Evolutionary conservation across 257 asterid species (phyloP), one percentile per base, ranked within the genome.

Genomic region (Sherardia arvensis): DNA sequence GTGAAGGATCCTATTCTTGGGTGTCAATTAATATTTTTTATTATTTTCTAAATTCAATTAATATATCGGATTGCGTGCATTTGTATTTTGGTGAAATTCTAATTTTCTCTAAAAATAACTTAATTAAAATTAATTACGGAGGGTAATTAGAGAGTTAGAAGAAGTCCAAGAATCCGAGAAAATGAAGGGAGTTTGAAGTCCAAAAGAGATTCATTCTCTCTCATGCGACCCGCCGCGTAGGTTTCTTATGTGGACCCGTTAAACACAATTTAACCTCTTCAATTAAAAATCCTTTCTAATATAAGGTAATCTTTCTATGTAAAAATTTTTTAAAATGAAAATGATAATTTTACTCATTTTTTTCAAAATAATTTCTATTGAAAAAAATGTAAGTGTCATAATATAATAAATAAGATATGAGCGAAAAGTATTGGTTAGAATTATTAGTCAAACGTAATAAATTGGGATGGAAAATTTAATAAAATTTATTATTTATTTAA

Each of bases 161-260:
- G 47, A 29, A 64, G 45, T 47, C 33, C 21, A 62, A 15, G 45
- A 63, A 28, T 8, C 29, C 4, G 40, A 45, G 54, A 25, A 43
- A 15, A 21, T 36, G 27, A 53, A 33, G 22, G 61, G 27, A n/a
- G 9, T 23, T 51, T 4, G 20, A 18, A 64, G 67, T 21, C 61
- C 51, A 5, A 43, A 23, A 47, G 51, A 30, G 45, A 58, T 64
- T 48, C 51, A 43, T 43, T 43, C 51, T 43, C 59, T 58, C 27
- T 57, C 71, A 27, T 20, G 34, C 65, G 65, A 33, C 65, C 45
- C 65, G 59, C 65, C 59, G 65, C 65, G 43, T 66, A 14, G 51
- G 20, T 15, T 43, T 43, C n/a, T n/a, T 8, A 15, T 43, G 21
- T 17, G 17, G 51, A 29, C 59, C 71, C 43, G 32, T 64, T 33